Percentiles rank a stretch among this genome's conserved stretches.
Conservation (phyloP, 179 eudicot species). For the Drosera spatulata region DNA sequence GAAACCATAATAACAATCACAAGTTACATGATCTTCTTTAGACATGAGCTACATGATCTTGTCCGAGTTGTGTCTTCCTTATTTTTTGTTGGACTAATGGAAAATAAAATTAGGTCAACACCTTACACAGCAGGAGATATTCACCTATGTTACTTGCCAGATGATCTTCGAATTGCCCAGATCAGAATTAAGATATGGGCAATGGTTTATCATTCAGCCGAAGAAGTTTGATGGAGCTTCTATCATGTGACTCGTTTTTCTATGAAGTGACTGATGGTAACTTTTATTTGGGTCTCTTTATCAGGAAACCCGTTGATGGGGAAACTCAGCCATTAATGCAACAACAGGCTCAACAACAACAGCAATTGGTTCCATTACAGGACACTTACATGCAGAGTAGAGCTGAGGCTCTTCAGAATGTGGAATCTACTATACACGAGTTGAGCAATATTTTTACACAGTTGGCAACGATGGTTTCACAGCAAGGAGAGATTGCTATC, state of each 20-base stretch:
- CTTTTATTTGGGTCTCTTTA: constrained; percentile 1
- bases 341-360: constrained; percentile 69
- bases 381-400: constrained; percentile 95
- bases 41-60: no score
- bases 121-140: no score
- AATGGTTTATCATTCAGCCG: no score
- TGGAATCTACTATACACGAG: constrained; percentile 95
- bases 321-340: constrained; percentile 72
- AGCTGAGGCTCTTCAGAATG: constrained; percentile 97
- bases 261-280: background rate
- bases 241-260: background rate
- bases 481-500: constrained; percentile 95
- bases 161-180: no score
- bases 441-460: constrained; percentile 80
- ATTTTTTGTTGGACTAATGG: no score
- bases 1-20: no score
- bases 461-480: constrained; percentile 89
- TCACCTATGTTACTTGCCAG: no score
- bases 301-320: constrained; percentile 66
- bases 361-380: constrained; percentile 79
- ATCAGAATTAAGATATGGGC: no score
- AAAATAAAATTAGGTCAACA: no score
- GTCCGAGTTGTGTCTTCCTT: no score
- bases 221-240: no score
- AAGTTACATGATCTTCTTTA: no score